Percentiles rank a stretch among this genome's conserved stretches.
Conservation (phyloP, 169 alveolate species). For the Miamiensis avidus region DNA sequence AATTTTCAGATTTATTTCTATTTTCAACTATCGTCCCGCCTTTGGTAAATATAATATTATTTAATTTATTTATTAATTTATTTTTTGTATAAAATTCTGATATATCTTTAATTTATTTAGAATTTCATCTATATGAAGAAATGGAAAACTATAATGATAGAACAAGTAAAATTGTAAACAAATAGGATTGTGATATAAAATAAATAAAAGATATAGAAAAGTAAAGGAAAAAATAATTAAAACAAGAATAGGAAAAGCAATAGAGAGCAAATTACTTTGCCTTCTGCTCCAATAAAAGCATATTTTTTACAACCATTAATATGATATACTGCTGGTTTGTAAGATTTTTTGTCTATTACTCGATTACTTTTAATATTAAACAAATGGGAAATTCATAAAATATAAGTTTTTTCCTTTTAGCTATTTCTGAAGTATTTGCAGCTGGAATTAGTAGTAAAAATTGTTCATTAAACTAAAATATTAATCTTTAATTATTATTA, state of each 20-base stretch:
- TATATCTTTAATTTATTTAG: not conserved
- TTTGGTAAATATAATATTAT: conserved; percentile 6
- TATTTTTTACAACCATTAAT: conserved; percentile 1
- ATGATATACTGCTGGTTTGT: conserved; percentile 35
- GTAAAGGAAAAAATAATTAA: not conserved
- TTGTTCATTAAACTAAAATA: not conserved
- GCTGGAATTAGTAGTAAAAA: conserved; percentile 18
- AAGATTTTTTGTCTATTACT: conserved; percentile 43
- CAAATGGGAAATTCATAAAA: not conserved
- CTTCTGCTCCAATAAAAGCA: conserved; percentile 1
- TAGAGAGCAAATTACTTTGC: conserved; percentile 13
- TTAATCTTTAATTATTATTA: not conserved
- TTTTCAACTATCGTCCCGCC: conserved; percentile 31
- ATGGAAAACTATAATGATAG: conserved; percentile 29
- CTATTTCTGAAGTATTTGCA: conserved; percentile 18
- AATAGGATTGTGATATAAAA: not conserved
- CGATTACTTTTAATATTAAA: not conserved
- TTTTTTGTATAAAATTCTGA: too few relatives aligned
- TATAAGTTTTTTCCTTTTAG: not conserved
- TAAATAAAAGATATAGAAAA: not conserved
- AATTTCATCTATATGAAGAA: conserved; percentile 43
- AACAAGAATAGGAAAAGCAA: too few relatives aligned
- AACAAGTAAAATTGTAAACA: not conserved
- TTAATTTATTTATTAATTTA: too few relatives aligned
- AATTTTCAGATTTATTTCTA: conserved; percentile 39